Evolutionary conservation across 192 early-diverging fungal genomes (phyloP), one percentile per base, ranked within the genome.

Genomic region (Thamnidium elegans): DNA sequence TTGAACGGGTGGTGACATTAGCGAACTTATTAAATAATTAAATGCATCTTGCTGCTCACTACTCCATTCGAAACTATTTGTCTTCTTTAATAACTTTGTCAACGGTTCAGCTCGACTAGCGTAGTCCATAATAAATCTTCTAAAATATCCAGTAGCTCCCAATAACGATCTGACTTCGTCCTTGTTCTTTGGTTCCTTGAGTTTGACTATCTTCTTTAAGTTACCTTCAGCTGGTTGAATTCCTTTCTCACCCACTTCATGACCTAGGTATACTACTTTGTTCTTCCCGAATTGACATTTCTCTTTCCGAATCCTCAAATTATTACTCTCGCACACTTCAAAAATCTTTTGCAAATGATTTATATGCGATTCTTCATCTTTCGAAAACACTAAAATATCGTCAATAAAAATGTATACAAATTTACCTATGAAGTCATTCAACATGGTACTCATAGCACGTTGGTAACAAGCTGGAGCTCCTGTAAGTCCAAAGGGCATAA

Each of bases 401-500:
- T 79, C 74, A 1, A 79, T 53, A 15, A 66, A 77, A 0, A 79
- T 61, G 5, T 62, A 55, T 0, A 58, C 56, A 11, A 50, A 67
- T 0, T 19, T n/a, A 3, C 55, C 46, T 15, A 75, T 48, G 0
- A 43, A 26, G 0, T 44, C 43, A 4, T 13, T n/a, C 15, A 74
- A 34, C 2, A 68, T 5, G 0, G 2, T 47, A 15, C 55, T 30
- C 69, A 71, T 66, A 7, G 21, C n/a, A 0, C 55, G 19, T 36
- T 79, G 75, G 60, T 87, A 89, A 0, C 77, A 76, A 0, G 82
- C 82, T 0, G 85, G 87, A 0, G 80, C 82, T 58, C 84, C 86
- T 19, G 76, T 78, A 0, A 92, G 59, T 0, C 85, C 89, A 62
- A 87, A 86, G 0, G 86, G 86, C 60, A 90, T 70, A 11, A 88